Evolutionary conservation across 768 basidiomycete genomes (phyloP), one percentile per base, ranked within the genome.

Genomic region (Postia placenta): DNA sequence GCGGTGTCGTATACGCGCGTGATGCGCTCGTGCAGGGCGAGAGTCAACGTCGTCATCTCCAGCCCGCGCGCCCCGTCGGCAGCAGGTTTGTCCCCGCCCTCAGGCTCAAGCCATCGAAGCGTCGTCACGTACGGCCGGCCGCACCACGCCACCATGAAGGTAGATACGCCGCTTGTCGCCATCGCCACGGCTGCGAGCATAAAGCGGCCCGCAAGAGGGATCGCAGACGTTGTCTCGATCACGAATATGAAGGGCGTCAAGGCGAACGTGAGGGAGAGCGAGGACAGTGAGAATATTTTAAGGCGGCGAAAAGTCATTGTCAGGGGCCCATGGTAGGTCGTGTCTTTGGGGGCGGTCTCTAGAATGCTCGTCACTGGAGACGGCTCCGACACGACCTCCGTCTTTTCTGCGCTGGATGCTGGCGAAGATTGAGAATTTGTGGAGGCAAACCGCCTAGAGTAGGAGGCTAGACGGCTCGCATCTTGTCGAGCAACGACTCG

Each of bases 221-320:
- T 74, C 20, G 76, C 76, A 4, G 89, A 85, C 52, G 60, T 56
- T 1, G 63, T 59, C 48, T 92, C 89, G 56, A 93, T 73, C 45
- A 88, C 61, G 65, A 93, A 86, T 52, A 93, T 79, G 68, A 93
- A 81, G 1, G 92, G 92, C 1, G 86, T 72, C 57, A 93, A 70
- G 3, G 78, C 73, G 50, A 73, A 67, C 9, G 87, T 83, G 42
- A 90, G 74, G 2, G 74, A 74, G 41, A 93, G 75, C 0, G 91
- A 91, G 20, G 82, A 79, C 0, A 94, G 68, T 11, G 90, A 92
- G 69, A 93, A 91, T 7, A 89, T 65, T 64, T 93, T 92, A 48
- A 92, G 75, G 20, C 79, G 77, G 48, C 80, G 78, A 70, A 89
- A 92, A 1, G 90, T 87, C 38, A 71, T 63, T 0, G 81, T 67